Conservation (phyloP, 495 filamentous ascomycete genomes). For the Hamigera avellanea region DNA sequence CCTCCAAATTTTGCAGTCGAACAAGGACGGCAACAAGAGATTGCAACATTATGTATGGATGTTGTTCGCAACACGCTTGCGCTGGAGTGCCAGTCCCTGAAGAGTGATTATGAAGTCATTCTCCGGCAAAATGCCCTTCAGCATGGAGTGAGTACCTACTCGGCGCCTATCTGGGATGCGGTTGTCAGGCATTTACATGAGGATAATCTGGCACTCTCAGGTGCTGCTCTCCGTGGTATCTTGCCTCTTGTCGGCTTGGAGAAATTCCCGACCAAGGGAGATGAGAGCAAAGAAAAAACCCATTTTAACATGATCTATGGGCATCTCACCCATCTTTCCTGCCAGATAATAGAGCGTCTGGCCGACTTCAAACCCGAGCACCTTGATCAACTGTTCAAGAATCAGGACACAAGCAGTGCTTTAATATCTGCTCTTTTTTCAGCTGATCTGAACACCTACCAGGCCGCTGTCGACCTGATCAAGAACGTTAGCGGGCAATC, state of each 20-base stretch:
- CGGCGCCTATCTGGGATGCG: conserved; percentile 61
- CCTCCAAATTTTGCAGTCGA: conserved; percentile 31
- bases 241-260: conserved; percentile 59
- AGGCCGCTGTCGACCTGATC: conserved; percentile 65
- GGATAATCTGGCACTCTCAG: conserved; percentile 53
- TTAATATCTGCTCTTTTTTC: conserved; percentile 59
- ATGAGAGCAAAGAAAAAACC: conserved; percentile 38
- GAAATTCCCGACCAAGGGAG: conserved; percentile 46
- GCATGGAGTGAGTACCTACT: conserved; percentile 52
- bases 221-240: conserved; percentile 57
- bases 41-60: conserved; percentile 35
- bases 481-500: conserved; percentile 65
- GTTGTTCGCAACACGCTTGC: conserved; percentile 60
- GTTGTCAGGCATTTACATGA: conserved; percentile 56
- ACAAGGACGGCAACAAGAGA: conserved; percentile 22
- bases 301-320: conserved; percentile 67
- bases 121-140: conserved; percentile 47
- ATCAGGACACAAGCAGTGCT: conserved; percentile 49
- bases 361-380: conserved; percentile 57
- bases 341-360: conserved; percentile 62
- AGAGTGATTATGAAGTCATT: conserved; percentile 58
- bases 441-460: conserved; percentile 56
- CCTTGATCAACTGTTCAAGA: conserved; percentile 52
- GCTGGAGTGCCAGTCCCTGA: conserved; percentile 64
- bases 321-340: conserved; percentile 55